These are phyloP conservation scores for Allium cepa DNA, from an alignment of 106 monocot genomes.

Conservation along the genomic window DNA sequence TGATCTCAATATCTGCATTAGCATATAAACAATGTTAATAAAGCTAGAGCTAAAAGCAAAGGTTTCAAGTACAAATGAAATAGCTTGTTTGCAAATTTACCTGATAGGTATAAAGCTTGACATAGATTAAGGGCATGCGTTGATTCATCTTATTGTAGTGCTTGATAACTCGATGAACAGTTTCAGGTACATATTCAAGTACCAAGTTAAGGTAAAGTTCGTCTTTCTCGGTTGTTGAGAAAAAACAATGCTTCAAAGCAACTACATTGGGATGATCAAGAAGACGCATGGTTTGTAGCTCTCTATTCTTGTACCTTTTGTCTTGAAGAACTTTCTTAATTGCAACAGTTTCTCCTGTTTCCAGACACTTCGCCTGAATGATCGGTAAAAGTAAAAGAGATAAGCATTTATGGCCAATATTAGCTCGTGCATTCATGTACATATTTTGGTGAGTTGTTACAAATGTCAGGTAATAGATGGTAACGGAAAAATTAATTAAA, in stretches of 20 bases:
- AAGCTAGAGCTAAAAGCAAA: neutral
- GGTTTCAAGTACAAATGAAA: neutral
- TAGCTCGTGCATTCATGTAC: neutral
- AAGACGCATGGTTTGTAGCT: slow-evolving; percentile 53
- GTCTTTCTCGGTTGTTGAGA: slow-evolving; percentile 64
- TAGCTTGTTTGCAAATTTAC: slow-evolving; percentile 5
- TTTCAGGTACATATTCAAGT: slow-evolving; percentile 60
- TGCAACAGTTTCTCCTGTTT: slow-evolving; percentile 51
- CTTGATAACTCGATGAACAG: slow-evolving; percentile 48
- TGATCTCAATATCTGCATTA: slow-evolving; percentile 30
- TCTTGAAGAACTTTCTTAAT: slow-evolving; percentile 63
- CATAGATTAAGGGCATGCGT: slow-evolving; percentile 55
- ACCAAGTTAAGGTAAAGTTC: slow-evolving; percentile 56
- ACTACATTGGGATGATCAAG: slow-evolving; percentile 64
- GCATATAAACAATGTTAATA: neutral
- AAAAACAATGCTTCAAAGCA: slow-evolving; percentile 51
- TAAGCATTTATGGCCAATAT: neutral
- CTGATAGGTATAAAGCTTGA: slow-evolving; percentile 58
- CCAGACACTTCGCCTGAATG: slow-evolving; percentile 43
- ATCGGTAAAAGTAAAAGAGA: neutral
- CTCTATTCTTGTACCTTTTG: slow-evolving; percentile 54
- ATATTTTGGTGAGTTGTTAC: neutral
- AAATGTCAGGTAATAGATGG: neutral
- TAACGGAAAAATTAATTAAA: neutral
- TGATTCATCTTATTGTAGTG: slow-evolving; percentile 57